phyloP scores from a whole-genome alignment of 2,329 filamentous ascomycete species.

The Aspergillus eucalypticola region DNA sequence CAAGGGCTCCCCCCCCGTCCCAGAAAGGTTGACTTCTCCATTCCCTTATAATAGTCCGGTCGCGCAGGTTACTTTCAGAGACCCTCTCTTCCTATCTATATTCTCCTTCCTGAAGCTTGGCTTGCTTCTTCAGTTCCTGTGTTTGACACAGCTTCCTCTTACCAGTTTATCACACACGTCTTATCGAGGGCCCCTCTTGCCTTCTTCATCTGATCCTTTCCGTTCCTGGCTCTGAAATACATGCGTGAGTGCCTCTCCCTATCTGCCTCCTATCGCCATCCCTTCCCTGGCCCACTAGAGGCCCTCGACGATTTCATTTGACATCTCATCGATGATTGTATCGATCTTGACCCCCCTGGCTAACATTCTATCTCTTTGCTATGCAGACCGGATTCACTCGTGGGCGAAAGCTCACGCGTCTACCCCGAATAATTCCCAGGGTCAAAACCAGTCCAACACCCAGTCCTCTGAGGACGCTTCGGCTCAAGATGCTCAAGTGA shows the following conservation, averaged over 20 bases:
- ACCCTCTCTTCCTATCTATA: conserved; percentile 1
- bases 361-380: background rate
- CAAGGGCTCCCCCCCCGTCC: conserved; percentile 1
- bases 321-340: background rate
- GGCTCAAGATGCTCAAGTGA: conserved; percentile 34
- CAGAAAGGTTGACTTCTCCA: background rate
- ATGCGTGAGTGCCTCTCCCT: conserved; percentile 32
- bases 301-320: too few relatives aligned
- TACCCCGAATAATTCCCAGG: conserved; percentile 16
- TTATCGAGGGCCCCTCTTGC: background rate
- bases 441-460: background rate
- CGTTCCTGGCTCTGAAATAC: conserved; percentile 33
- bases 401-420: conserved; percentile 45
- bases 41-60: conserved; percentile 11
- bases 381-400: conserved; percentile 40
- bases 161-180: conserved; percentile 2
- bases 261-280: background rate
- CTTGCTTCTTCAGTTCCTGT: conserved; percentile 10
- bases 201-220: conserved; percentile 8
- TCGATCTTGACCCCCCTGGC: background rate
- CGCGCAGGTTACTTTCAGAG: background rate
- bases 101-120: conserved; percentile 19
- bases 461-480: conserved; percentile 12
- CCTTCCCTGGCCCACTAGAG: conserved; percentile 2
- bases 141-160: conserved; percentile 7